Percentiles rank a stretch among this genome's conserved stretches.
These are phyloP conservation scores for Thielaviopsis ethacetica DNA, from an alignment of 2,329 filamentous ascomycete genomes.

Conservation along the genomic window DNA sequence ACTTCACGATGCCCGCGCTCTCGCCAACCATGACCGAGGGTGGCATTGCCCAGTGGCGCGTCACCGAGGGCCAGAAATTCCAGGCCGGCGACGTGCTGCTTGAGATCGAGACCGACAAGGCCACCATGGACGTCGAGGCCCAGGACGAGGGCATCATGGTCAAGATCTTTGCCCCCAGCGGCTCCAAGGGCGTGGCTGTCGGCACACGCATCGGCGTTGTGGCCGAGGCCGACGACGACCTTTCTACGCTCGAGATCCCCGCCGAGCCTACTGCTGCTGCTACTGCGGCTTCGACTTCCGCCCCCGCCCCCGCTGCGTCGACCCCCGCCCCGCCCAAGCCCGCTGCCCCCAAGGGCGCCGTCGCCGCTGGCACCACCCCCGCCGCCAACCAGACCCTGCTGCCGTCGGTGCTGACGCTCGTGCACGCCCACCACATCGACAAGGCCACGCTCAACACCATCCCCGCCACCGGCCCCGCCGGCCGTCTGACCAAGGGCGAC, in stretches of 20 bases:
- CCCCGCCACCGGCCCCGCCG: slow-evolving; percentile 71
- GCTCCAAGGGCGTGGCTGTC: slow-evolving; percentile 61
- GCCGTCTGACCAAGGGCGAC: slow-evolving; percentile 86
- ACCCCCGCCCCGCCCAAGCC: slow-evolving; percentile 7
- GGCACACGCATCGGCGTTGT: slow-evolving; percentile 69
- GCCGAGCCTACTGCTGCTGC: slow-evolving; percentile 38
- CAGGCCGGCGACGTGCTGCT: slow-evolving; percentile 71
- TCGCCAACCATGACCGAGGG: slow-evolving; percentile 91
- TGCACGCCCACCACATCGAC: slow-evolving; percentile 63
- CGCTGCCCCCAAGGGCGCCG: slow-evolving; percentile 17
- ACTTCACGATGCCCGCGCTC: slow-evolving; percentile 81
- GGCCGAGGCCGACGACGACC: slow-evolving; percentile 67
- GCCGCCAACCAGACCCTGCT: slow-evolving; percentile 39
- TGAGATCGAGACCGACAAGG: slow-evolving; percentile 90
- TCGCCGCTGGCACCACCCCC: slow-evolving; percentile 20
- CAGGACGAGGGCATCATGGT: slow-evolving; percentile 77
- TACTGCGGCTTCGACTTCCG: slow-evolving; percentile 13
- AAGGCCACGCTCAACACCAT: slow-evolving; percentile 66
- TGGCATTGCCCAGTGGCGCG: slow-evolving; percentile 69
- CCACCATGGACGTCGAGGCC: slow-evolving; percentile 86
- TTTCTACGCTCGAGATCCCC: slow-evolving; percentile 58
- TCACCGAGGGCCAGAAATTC: slow-evolving; percentile 77
- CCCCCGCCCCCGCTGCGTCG: slow-evolving; percentile 6
- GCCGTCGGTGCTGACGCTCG: slow-evolving; percentile 69
- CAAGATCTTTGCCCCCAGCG: slow-evolving; percentile 62